These are phyloP conservation scores for Diaporthe amygdali DNA, from an alignment of 2,329 filamentous ascomycete genomes.

Conservation along the genomic window DNA sequence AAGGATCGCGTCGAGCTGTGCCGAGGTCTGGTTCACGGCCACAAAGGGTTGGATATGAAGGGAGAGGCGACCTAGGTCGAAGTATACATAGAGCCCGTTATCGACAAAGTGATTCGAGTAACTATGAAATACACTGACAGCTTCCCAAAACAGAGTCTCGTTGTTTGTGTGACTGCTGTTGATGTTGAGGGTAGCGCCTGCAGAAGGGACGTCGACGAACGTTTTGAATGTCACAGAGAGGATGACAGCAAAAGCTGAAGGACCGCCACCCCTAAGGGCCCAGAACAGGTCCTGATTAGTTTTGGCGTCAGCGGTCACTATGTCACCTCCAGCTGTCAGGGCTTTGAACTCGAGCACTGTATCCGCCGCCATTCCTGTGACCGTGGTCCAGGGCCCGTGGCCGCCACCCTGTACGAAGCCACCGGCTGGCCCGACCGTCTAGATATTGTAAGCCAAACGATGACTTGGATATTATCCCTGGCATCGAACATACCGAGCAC, in stretches of 20 bases:
- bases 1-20: conserved; percentile 40
- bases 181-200: conserved; percentile 48
- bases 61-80: conserved; percentile 44
- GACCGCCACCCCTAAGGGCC: conserved; percentile 59
- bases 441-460: conserved; percentile 30
- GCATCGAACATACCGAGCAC: conserved; percentile 45
- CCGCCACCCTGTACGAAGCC: conserved; percentile 66
- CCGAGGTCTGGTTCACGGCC: conserved; percentile 40
- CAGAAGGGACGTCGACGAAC: conserved; percentile 48
- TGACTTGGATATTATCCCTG: neutral
- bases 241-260: conserved; percentile 57
- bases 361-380: conserved; percentile 27
- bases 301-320: conserved; percentile 45
- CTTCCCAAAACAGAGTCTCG: conserved; percentile 51
- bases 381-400: conserved; percentile 51
- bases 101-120: conserved; percentile 46
- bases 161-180: conserved; percentile 41
- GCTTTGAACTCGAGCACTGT: conserved; percentile 4
- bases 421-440: conserved; percentile 62
- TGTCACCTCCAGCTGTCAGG: conserved; percentile 48
- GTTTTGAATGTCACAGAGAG: conserved; percentile 55
- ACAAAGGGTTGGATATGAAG: conserved; percentile 46
- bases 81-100: conserved; percentile 48
- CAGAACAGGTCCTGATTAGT: conserved; percentile 60
- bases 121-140: conserved; percentile 31